Evolutionary conservation across 2,329 filamentous ascomycete species (phyloP), one percentile per base, ranked within the genome.

Genomic region (Fusarium burgessii): DNA sequence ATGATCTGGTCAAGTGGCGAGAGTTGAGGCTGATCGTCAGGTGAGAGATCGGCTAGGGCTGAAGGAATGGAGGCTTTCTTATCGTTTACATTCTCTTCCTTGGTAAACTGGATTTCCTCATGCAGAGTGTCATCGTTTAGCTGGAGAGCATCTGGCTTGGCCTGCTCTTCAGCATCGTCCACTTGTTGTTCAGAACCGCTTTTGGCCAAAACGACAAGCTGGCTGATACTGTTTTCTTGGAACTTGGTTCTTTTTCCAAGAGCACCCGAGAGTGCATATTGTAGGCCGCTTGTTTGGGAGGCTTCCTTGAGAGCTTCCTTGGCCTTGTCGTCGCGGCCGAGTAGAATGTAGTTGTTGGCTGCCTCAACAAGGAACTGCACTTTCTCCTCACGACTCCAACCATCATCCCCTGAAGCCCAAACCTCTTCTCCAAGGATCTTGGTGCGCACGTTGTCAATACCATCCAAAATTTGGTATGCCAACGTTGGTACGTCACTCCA

Each of bases 91-190:
- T 81, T 80, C 2, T 84, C 78, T 8, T 85, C 83, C 58, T 90
- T 87, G 1, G 89, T 87, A 77, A 98, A 99, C 1, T 92, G 87
- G 41, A 99, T 95, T 6, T 90, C 89, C 78, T 99, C 96, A 4
- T 98, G 85, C 1, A 99, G 86, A 0, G 96, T 98, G 78, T 99
- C 96, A 75, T 99, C 93, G 77, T 98, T 97, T 6, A 98, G 83
- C 38, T 92, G 88, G 17, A 98, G 80, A 5, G 91, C 91, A 73
- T 91, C 88, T 0, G 94, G 94, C 27, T 82, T 83, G 2, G 76
- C 74, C 4, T 76, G 68, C 1, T 75, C 70, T 50, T 75, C 76
- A 6, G 36, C 74, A 8, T 77, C 70, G 27, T 68, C 74, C 70
- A 8, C 65, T 66, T 7, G 62, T 70, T 66, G 72, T 7, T 71